These are phyloP conservation scores for Aspergillus wentii DNA, from an alignment of 495 filamentous ascomycete species.

Conservation along the genomic window DNA sequence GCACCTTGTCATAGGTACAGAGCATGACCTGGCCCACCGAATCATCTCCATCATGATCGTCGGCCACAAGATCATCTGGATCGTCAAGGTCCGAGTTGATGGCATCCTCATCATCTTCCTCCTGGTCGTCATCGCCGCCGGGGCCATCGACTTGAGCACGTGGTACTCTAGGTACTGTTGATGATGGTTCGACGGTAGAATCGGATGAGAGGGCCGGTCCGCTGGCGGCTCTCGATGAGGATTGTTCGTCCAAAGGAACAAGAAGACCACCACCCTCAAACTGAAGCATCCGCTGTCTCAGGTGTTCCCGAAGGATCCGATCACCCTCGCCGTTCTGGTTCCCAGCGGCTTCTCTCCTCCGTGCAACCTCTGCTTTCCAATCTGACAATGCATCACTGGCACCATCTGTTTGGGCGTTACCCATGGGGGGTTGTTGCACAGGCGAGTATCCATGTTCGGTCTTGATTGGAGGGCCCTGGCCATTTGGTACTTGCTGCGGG, in stretches of 20 bases:
- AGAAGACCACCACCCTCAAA: conserved; percentile 82
- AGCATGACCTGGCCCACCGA: conserved; percentile 85
- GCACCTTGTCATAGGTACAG: conserved; percentile 99
- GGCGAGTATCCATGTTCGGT: conserved; percentile 44
- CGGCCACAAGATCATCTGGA: conserved; percentile 74
- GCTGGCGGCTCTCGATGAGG: background rate
- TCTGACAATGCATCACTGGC: conserved; percentile 46
- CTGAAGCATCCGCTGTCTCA: conserved; percentile 53
- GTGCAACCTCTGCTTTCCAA: conserved; percentile 56
- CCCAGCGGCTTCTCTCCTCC: conserved; percentile 53
- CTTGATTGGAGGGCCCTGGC: conserved; percentile 41
- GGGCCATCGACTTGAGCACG: conserved; percentile 61
- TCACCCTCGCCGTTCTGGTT: conserved; percentile 59
- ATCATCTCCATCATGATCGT: conserved; percentile 76
- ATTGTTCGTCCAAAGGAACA: conserved; percentile 51
- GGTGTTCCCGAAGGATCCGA: conserved; percentile 32
- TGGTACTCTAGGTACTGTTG: conserved; percentile 10
- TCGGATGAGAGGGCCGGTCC: conserved; percentile 6
- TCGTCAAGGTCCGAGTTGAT: conserved; percentile 99
- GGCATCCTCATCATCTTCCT: conserved; percentile 81
- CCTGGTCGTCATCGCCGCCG: conserved; percentile 50
- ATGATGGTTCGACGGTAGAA: background rate
- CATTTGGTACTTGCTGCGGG: conserved; percentile 35
- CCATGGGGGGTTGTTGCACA: conserved; percentile 28
- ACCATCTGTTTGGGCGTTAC: conserved; percentile 68